phyloP scores from a whole-genome alignment of 371 early-diverging fungal species.

The Quaeritorhiza haematococci region DNA sequence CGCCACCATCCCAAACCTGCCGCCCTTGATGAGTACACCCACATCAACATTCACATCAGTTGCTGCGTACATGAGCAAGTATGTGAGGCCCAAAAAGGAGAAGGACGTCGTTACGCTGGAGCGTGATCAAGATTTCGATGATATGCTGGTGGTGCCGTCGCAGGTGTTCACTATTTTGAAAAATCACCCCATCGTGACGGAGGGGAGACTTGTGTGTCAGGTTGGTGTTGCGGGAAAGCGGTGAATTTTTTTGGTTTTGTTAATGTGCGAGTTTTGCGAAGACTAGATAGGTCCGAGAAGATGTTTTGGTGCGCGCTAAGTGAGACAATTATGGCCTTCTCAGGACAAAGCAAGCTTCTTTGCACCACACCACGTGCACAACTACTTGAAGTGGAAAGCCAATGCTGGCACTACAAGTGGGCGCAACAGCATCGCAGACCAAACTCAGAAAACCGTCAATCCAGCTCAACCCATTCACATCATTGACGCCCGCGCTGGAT shows the following conservation, averaged over 20 bases:
- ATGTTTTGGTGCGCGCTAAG: not conserved
- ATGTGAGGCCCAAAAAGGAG: constrained; percentile 16
- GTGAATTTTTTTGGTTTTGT: no score
- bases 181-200: constrained; percentile 60
- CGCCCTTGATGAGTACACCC: no score
- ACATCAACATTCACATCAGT: no score
- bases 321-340: not conserved
- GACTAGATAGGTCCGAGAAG: not conserved
- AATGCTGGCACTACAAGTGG: no score
- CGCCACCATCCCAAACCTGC: no score
- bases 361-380: not conserved
- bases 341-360: constrained; percentile 78
- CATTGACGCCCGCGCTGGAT: constrained; percentile 74
- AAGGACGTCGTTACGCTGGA: constrained; percentile 8
- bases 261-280: no score
- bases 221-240: no score
- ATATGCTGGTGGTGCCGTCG: constrained; percentile 80
- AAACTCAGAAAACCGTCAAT: not conserved
- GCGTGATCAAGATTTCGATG: constrained; percentile 69
- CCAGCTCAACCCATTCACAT: constrained; percentile 87
- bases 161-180: constrained; percentile 71
- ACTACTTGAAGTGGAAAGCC: not conserved
- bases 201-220: constrained; percentile 82
- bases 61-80: constrained; percentile 2
- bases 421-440: no score